These are phyloP conservation scores for Thielaviopsis musarum DNA, from an alignment of 2,329 filamentous ascomycete species.

Conservation along the genomic window DNA sequence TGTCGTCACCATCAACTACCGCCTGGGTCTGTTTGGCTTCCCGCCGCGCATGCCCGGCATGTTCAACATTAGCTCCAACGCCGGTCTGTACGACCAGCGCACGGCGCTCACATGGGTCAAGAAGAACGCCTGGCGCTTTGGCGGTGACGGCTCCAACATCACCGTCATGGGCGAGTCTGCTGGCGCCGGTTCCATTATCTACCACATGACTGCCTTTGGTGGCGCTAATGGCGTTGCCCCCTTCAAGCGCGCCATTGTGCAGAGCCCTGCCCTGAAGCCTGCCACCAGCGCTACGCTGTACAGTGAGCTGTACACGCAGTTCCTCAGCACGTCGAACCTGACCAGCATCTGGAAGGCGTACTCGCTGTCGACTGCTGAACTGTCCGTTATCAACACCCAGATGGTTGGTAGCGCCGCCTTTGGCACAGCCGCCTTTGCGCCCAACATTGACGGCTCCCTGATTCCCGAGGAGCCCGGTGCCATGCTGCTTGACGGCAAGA, in stretches of 20 bases:
- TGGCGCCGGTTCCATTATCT: conserved; percentile 24
- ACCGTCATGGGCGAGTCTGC: conserved; percentile 27
- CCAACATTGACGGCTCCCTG: conserved; percentile 21
- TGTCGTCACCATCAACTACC: conserved; percentile 27
- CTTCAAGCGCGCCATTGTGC: conserved; percentile 30
- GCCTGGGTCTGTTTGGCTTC: conserved; percentile 31
- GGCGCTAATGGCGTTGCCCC: conserved; percentile 24
- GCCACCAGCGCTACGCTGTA: conserved; percentile 10
- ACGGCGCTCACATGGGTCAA: conserved; percentile 34
- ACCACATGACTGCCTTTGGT: conserved; percentile 18
- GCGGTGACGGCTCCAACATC: conserved; percentile 27
- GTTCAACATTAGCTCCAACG: conserved; percentile 20
- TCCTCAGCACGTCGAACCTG: conserved; percentile 13
- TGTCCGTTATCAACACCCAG: conserved; percentile 20
- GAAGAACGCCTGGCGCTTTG: conserved; percentile 36
- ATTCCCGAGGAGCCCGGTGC: conserved; percentile 18
- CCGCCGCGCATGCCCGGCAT: conserved; percentile 24
- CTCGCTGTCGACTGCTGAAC: not conserved
- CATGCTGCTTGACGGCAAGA: conserved; percentile 17
- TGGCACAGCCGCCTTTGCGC: conserved; percentile 19
- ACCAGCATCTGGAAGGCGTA: not conserved
- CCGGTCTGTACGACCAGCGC: conserved; percentile 31
- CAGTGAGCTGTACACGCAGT: conserved; percentile 1
- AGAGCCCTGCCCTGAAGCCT: conserved; percentile 13
- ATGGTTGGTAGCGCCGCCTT: conserved; percentile 11